Evolutionary conservation across 495 filamentous ascomycete species (phyloP).

Genomic region (Entonaema liquescens): DNA sequence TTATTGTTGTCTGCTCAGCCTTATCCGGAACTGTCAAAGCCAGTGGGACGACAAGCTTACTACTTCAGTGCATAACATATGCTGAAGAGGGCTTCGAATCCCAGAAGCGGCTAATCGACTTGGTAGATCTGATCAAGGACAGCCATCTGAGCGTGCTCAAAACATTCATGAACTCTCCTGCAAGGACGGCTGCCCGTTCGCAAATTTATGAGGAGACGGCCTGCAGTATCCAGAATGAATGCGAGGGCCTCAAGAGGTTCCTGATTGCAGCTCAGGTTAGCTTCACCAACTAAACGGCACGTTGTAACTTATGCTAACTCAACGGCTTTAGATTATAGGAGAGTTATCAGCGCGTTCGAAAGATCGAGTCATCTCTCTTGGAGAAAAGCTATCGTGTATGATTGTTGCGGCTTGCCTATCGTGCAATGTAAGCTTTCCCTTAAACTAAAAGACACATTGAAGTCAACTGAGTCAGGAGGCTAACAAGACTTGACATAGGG

Average conservation of each 20-base stretch:
- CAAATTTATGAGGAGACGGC: conserved; percentile 40
- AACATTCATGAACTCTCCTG: conserved; percentile 26
- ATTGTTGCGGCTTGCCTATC: conserved; percentile 49
- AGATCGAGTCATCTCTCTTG: conserved; percentile 50
- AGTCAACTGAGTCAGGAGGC: not conserved
- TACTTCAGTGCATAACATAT: conserved; percentile 48
- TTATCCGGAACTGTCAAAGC: conserved; percentile 45
- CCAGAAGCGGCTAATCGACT: conserved; percentile 43
- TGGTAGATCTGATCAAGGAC: conserved; percentile 47
- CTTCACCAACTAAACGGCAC: not conserved
- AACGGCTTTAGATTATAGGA: conserved; percentile 45
- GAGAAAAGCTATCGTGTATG: conserved; percentile 50
- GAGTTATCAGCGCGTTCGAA: conserved; percentile 50
- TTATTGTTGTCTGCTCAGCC: conserved; percentile 51
- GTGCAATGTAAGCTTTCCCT: conserved; percentile 43
- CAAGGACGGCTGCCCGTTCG: conserved; percentile 1
- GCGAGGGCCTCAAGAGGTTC: conserved; percentile 48
- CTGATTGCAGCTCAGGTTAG: conserved; percentile 49
- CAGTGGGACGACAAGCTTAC: conserved; percentile 47
- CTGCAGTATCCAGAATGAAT: conserved; percentile 45
- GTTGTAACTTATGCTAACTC: conserved; percentile 15
- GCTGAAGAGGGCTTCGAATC: conserved; percentile 41
- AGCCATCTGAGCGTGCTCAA: conserved; percentile 46
- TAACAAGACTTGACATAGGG: conserved; percentile 34
- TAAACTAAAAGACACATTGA: not conserved